Evolutionary conservation across 352 stramenopile species (phyloP).

Genomic region (Globisporangium okanoganense): DNA sequence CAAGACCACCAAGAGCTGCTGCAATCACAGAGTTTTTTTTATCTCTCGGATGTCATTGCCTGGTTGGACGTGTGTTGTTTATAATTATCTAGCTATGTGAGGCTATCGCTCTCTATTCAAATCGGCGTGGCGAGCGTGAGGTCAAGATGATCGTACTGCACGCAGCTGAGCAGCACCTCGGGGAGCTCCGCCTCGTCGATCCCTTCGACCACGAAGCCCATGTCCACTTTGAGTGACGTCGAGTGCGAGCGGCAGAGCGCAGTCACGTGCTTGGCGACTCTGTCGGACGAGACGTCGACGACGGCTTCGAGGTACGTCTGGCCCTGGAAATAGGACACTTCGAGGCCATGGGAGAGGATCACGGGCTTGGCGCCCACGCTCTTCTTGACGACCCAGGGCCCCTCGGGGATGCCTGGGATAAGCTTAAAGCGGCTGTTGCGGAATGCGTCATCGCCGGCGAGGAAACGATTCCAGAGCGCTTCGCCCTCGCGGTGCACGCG

Average conservation of each 20-base stretch:
- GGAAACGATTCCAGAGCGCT: slow-evolving; percentile 59
- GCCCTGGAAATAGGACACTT: slow-evolving; percentile 60
- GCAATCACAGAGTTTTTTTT: not conserved
- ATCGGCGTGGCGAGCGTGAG: slow-evolving; percentile 52
- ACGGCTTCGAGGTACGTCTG: slow-evolving; percentile 68
- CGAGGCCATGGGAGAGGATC: slow-evolving; percentile 63
- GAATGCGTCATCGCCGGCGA: slow-evolving; percentile 59
- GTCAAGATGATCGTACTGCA: slow-evolving; percentile 80
- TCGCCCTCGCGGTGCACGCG: slow-evolving; percentile 26
- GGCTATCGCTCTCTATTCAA: not conserved
- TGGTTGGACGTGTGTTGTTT: not conserved
- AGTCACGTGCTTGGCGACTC: slow-evolving; percentile 75
- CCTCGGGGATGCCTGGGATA: slow-evolving; percentile 72
- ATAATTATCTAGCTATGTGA: not conserved
- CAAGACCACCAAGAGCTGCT: not conserved
- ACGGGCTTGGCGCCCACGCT: slow-evolving; percentile 75
- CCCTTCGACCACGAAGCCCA: slow-evolving; percentile 82
- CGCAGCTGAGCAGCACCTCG: slow-evolving; percentile 72
- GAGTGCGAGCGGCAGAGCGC: slow-evolving; percentile 67
- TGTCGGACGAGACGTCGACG: slow-evolving; percentile 74
- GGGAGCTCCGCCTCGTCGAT: slow-evolving; percentile 62
- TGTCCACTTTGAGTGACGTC: slow-evolving; percentile 63
- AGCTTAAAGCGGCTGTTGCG: slow-evolving; percentile 77
- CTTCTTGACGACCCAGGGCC: slow-evolving; percentile 79
- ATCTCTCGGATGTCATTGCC: not conserved